Percentiles rank a stretch among this genome's conserved stretches.
These are phyloP conservation scores for Fomitopsis betulina DNA, from an alignment of 1,284 basidiomycete species.

Conservation along the genomic window DNA sequence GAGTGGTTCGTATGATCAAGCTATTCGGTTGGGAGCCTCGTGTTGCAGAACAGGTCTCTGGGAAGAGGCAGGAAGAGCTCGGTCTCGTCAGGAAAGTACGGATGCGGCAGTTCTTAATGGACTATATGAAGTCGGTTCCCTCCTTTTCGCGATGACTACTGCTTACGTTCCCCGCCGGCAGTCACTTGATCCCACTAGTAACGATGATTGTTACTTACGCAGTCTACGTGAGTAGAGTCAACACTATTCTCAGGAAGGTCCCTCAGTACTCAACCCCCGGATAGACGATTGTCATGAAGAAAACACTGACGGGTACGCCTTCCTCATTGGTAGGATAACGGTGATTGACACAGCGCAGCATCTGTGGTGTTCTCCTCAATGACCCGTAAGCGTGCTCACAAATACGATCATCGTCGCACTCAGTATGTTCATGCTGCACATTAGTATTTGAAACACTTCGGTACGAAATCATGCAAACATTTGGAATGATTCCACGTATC, in stretches of 20 bases:
- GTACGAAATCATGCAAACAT: conserved; percentile 27
- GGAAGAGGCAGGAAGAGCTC: conserved; percentile 54
- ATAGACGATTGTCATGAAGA: conserved; percentile 33
- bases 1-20: conserved; percentile 31
- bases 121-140: conserved; percentile 26
- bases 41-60: conserved; percentile 36
- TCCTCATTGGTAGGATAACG: conserved; percentile 6
- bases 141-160: not conserved
- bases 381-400: conserved; percentile 22
- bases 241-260: not conserved
- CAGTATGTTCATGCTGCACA: not conserved
- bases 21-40: conserved; percentile 52
- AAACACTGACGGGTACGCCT: conserved; percentile 26
- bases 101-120: conserved; percentile 31
- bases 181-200: conserved; percentile 57
- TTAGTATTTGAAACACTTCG: conserved; percentile 31
- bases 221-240: conserved; percentile 38
- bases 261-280: not conserved
- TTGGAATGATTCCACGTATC: conserved; percentile 27
- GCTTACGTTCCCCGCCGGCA: conserved; percentile 19
- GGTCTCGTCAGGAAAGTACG: conserved; percentile 37
- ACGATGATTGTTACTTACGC: conserved; percentile 68
- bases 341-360: conserved; percentile 14
- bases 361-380: conserved; percentile 39
- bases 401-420: not conserved